Evolutionary conservation across 2,329 filamentous ascomycete species (phyloP).

Genomic region (Gaeumannomyces sp.): DNA sequence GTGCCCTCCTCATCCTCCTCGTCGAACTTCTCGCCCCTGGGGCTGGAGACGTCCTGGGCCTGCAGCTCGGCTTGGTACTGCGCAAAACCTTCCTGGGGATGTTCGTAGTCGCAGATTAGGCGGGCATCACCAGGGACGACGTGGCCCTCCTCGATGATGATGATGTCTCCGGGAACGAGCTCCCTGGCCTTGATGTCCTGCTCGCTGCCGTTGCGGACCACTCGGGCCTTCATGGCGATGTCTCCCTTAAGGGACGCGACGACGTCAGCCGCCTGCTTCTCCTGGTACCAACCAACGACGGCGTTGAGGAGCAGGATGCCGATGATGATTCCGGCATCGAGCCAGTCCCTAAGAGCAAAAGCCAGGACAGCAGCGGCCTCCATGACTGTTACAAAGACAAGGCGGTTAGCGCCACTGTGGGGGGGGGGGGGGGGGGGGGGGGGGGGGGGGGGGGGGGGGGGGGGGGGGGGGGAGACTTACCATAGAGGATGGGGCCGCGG

Average conservation of each 20-base stretch:
- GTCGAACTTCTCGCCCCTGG: slow-evolving; percentile 52
- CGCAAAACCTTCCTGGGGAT: slow-evolving; percentile 46
- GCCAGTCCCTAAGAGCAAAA: slow-evolving; percentile 68
- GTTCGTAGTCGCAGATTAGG: slow-evolving; percentile 67
- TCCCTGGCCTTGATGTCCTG: slow-evolving; percentile 67
- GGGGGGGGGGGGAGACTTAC: slow-evolving; percentile 38
- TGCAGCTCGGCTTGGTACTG: slow-evolving; percentile 45
- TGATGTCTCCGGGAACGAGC: slow-evolving; percentile 70
- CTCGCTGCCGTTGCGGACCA: slow-evolving; percentile 62
- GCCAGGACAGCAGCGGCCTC: slow-evolving; percentile 69
- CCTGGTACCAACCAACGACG: slow-evolving; percentile 72
- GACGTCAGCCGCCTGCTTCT: slow-evolving; percentile 74
- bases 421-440: too few species aligned
- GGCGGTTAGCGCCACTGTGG: not conserved
- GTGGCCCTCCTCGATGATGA: slow-evolving; percentile 65
- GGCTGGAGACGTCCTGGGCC: slow-evolving; percentile 58
- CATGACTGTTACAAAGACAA: slow-evolving; percentile 50
- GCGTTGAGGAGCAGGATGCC: slow-evolving; percentile 71
- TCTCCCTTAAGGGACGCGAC: slow-evolving; percentile 70
- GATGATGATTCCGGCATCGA: slow-evolving; percentile 72
- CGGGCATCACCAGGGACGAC: slow-evolving; percentile 64
- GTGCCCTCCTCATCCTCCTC: slow-evolving; percentile 46
- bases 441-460: too few species aligned
- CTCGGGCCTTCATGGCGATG: slow-evolving; percentile 67
- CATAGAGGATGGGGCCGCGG: slow-evolving; percentile 69